Evolutionary conservation across 768 basidiomycete species (phyloP).

Genomic region (Lactifluus subvellereus): DNA sequence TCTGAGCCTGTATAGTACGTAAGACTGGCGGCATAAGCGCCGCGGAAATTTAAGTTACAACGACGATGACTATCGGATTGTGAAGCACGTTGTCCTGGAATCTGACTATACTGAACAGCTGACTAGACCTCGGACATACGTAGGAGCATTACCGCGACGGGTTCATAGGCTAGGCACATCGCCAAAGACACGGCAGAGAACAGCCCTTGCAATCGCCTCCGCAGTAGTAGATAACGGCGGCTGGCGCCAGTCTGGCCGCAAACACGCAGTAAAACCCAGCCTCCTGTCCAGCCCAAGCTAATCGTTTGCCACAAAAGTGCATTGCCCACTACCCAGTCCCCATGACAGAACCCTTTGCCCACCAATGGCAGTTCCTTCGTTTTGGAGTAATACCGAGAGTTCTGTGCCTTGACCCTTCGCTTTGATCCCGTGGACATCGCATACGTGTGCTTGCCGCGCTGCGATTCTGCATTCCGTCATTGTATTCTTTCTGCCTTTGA

Average conservation of each 20-base stretch:
- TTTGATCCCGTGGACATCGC: not conserved
- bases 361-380: not conserved
- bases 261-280: not conserved
- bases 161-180: not conserved
- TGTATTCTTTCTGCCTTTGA: not conserved
- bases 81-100: not conserved
- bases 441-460: not conserved
- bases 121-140: not conserved
- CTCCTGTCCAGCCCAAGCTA: not conserved
- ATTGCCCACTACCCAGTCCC: not conserved
- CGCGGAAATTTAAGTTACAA: not conserved
- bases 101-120: not conserved
- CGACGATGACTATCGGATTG: not conserved
- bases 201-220: not conserved
- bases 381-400: not conserved
- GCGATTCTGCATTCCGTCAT: not conserved
- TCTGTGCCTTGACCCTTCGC: not conserved
- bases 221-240: not conserved
- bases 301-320: not conserved
- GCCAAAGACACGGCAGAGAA: not conserved
- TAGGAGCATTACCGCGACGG: not conserved
- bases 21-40: not conserved
- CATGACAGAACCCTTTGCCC: not conserved
- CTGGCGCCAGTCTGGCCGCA: not conserved
- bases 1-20: not conserved